phyloP scores from a whole-genome alignment of 1,284 basidiomycete genomes.

The Cronartium quercuum region DNA sequence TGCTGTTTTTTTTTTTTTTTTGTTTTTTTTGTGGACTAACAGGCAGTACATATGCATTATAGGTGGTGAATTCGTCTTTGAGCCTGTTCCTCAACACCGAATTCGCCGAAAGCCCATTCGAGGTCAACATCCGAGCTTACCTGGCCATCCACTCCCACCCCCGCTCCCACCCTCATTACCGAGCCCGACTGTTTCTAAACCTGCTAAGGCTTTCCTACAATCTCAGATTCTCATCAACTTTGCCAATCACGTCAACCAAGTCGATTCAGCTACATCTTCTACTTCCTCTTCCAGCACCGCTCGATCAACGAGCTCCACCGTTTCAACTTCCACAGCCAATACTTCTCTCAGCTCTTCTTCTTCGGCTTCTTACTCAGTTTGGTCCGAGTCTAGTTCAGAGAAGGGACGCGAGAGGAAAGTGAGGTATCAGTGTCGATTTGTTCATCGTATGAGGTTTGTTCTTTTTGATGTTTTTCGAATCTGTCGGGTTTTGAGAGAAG shows the following conservation, averaged over 20 bases:
- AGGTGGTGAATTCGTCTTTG: constrained; percentile 31
- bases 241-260: neutral
- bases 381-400: neutral
- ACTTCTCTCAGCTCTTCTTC: neutral
- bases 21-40: neutral
- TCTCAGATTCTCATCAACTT: neutral
- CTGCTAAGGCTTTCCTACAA: neutral
- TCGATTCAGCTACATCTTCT: neutral
- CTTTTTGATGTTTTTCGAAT: neutral
- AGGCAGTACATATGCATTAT: neutral
- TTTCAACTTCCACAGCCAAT: no score
- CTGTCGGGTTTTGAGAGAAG: neutral
- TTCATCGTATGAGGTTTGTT: constrained; percentile 29
- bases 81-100: constrained; percentile 3
- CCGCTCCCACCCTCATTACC: neutral
- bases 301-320: no score
- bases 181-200: neutral
- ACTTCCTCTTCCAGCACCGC: neutral
- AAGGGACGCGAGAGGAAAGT: neutral
- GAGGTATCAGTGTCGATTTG: constrained; percentile 17
- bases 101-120: constrained; percentile 28
- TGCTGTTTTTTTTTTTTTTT: neutral
- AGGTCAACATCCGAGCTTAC: neutral
- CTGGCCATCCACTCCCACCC: neutral
- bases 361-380: neutral